Base-by-base conservation (phyloP, 2,329 filamentous ascomycete genomes). In the Scedosporium apiospermum region DNA sequence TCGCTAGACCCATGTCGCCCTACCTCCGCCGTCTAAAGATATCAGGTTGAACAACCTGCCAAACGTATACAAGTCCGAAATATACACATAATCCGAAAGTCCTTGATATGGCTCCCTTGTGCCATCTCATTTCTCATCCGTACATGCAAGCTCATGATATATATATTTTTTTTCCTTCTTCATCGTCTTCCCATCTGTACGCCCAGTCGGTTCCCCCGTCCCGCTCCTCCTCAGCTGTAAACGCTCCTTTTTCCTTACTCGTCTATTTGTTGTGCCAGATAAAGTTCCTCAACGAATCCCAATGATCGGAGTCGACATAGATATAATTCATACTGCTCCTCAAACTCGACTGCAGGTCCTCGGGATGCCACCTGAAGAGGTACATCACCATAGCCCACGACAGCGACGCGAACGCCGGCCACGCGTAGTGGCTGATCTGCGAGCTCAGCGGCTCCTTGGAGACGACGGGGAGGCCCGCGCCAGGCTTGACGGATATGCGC, bases 251-350 rank as follows among this genome's bases (percentile, higher is more conserved):
- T 14, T n/a, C 1, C 5, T 26, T 34, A n/a, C 42, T 41, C n/a
- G 10, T 42, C 49, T 62, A 88, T 71, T 86, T 85, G 68, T 98
- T 98, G 75, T 96, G 89, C 82, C 91, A 88, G 21, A 96, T 70
- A 70, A 98, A 86, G 67, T 88, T 98, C 74, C 88, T 80, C 72
- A 96, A 79, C 46, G 88, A 89, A 71, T 96, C 89, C 91, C 93
- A 99, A 64, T 89, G 82, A 71, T 97, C 89, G 66, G 90, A 91
- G 74, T 98, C 89, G 64, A 86, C 82, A 73, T 93, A 99, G 80
- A 99, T 96, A 72, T 99, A 99, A 69, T 86, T 90, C 95, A 99
- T 99, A 78, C 92, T 97, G 76, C 87, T 93, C 74, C 91, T 84
- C 80, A 99, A 77, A 74, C 93, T 97, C 64, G 88, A 86, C 81